phyloP scores from a whole-genome alignment of 176 grass and related monocot species.

The Alloteropsis semialata region DNA sequence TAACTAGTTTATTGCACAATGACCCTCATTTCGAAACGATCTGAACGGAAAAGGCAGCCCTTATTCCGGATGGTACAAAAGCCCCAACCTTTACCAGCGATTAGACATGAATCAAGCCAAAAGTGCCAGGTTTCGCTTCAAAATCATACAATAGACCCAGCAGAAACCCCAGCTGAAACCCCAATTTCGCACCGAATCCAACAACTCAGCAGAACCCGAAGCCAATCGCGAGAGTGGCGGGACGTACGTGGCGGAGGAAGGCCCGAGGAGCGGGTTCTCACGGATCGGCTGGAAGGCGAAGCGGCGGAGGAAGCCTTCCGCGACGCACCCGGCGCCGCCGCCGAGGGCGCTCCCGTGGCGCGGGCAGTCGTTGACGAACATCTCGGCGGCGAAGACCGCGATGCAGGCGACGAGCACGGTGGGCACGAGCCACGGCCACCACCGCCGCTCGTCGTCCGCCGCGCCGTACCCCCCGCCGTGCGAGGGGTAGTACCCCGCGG shows the following conservation, averaged over 20 bases:
- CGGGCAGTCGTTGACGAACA: conserved; percentile 85
- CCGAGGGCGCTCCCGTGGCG: conserved; percentile 33
- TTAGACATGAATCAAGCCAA: not conserved
- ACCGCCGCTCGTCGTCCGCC: conserved; percentile 31
- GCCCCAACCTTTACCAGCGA: not conserved
- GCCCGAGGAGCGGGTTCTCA: conserved; percentile 88
- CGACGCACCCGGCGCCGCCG: conserved; percentile 49
- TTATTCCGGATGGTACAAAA: not conserved
- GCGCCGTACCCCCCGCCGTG: conserved; percentile 12
- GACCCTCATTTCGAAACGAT: not conserved
- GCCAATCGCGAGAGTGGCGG: not conserved
- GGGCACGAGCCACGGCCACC: conserved; percentile 84
- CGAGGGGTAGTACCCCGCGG: conserved; percentile 30
- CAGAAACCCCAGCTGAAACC: not conserved
- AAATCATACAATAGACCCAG: not conserved
- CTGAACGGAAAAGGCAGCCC: not conserved
- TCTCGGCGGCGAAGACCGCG: conserved; percentile 79
- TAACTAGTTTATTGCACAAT: not conserved
- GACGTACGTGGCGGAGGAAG: conserved; percentile 74
- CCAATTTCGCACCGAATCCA: not conserved
- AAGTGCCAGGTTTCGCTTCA: not conserved
- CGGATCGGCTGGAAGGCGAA: conserved; percentile 82
- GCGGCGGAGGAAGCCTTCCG: conserved; percentile 49
- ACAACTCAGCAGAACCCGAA: not conserved
- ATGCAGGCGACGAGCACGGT: conserved; percentile 57